These are phyloP conservation scores for Cryptococcus maquisensis DNA, from an alignment of 1,284 basidiomycete species.

Conservation along the genomic window DNA sequence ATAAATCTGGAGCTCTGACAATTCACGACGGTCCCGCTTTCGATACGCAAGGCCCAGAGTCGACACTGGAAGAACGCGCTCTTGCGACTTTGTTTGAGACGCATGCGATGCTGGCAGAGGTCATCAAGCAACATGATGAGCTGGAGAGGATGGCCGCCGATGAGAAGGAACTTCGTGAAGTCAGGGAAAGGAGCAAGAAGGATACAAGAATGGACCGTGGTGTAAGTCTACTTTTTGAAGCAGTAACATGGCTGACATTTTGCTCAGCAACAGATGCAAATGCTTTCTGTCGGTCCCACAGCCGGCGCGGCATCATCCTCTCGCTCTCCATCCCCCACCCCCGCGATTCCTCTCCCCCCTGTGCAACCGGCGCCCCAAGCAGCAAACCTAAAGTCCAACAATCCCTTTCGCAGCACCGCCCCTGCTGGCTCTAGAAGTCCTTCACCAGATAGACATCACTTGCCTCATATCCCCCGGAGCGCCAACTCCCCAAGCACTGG, in stretches of 20 bases:
- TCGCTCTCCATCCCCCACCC: conserved; percentile 36
- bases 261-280: background rate
- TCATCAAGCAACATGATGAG: conserved; percentile 43
- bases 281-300: background rate
- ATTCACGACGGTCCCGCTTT: conserved; percentile 16
- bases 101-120: conserved; percentile 34
- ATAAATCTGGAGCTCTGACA: no score
- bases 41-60: conserved; percentile 5
- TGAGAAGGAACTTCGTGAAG: conserved; percentile 40
- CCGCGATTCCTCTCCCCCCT: conserved; percentile 12
- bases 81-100: conserved; percentile 42
- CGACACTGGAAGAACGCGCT: conserved; percentile 36
- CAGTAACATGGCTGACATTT: no score
- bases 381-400: conserved; percentile 7
- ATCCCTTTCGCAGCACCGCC: conserved; percentile 7
- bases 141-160: conserved; percentile 36
- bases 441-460: conserved; percentile 23
- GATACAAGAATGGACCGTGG: conserved; percentile 42
- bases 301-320: conserved; percentile 24
- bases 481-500: conserved; percentile 7
- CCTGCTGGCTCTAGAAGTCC: conserved; percentile 20
- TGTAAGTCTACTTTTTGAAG: conserved; percentile 17
- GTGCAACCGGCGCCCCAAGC: background rate
- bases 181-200: conserved; percentile 45
- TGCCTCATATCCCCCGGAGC: conserved; percentile 15